Evolutionary conservation across 305 asterid species (phyloP).

Genomic region (Ilex paraguariensis): DNA sequence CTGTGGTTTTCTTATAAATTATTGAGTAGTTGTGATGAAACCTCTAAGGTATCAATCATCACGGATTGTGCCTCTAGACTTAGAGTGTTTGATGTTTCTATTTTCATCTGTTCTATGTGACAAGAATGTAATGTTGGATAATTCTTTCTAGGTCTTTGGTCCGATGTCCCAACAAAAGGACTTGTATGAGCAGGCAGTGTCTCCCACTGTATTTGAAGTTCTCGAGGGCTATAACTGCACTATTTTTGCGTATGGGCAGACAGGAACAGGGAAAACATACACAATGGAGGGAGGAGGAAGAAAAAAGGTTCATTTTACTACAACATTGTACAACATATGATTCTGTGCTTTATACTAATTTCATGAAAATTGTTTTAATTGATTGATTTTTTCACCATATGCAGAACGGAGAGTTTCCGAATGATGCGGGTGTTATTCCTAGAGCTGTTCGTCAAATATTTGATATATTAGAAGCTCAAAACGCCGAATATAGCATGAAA

Average conservation of each 20-base stretch:
- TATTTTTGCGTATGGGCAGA: conserved; percentile 97
- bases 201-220: conserved; percentile 90
- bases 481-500: conserved; percentile 95
- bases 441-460: conserved; percentile 95
- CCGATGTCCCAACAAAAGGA: conserved; percentile 91
- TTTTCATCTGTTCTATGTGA: not conserved
- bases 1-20: not conserved
- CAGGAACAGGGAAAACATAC: conserved; percentile 98
- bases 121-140: conserved; percentile 8
- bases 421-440: conserved; percentile 98
- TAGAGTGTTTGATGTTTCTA: not conserved
- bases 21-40: not conserved
- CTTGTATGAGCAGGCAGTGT: conserved; percentile 77
- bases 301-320: conserved; percentile 54
- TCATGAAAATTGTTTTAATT: not conserved
- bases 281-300: conserved; percentile 99
- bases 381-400: conserved; percentile 24
- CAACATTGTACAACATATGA: not conserved
- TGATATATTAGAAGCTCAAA: conserved; percentile 83
- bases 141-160: conserved; percentile 75
- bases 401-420: conserved; percentile 93
- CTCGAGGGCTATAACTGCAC: conserved; percentile 98
- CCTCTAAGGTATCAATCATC: not conserved
- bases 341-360: not conserved
- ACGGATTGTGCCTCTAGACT: not conserved